Evolutionary conservation across 495 filamentous ascomycete species (phyloP), one percentile per base, ranked within the genome.

Genomic region (Xylaria flabelliformis): DNA sequence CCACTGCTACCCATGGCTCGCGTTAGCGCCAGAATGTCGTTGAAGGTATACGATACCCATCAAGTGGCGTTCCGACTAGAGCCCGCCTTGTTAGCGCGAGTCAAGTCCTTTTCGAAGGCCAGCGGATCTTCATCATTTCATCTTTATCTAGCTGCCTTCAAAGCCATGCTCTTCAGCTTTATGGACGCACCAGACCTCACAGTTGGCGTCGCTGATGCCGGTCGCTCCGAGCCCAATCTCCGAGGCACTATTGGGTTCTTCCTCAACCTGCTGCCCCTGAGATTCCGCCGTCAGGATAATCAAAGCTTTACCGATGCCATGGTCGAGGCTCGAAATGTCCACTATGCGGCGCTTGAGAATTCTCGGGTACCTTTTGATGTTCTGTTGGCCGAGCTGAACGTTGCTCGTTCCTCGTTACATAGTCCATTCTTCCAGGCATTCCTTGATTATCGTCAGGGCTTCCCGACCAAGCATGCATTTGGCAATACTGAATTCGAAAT

Each of bases 221-320:
- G 77, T 21, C 79, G 86, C 6, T 73, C 10, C 4, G 73, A 80
- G 1, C 56, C 13, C 19, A 48, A 69, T 6, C 50, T 82, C 2
- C 42, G 78, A n/a, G 64, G 71, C 4, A 83, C 69, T 15, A 72
- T 89, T 19, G 84, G 88, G 10, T 39, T 39, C 36, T 39, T 39
- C 36, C 36, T 39, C 8, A 88, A 90, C 64, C 67, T 88, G 2
- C 76, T 90, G 0, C 79, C 88, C 0, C 41, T 89, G 3, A 78
- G 76, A 2, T 82, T 86, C 74, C 70, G 48, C 19, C 48, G 36
- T 1, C 36, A 39, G 6, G 0, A 17, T 19, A 34, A 58, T 15
- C 48, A 64, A 9, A 48, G 17, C 0, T 82, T 82, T 26, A 55
- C 12, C 3, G 48, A 75, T 0, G 19, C 74, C 15, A 32, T 79